These are phyloP conservation scores for Rutstroemia sp. DNA, from an alignment of 2,329 filamentous ascomycete species.

Conservation along the genomic window DNA sequence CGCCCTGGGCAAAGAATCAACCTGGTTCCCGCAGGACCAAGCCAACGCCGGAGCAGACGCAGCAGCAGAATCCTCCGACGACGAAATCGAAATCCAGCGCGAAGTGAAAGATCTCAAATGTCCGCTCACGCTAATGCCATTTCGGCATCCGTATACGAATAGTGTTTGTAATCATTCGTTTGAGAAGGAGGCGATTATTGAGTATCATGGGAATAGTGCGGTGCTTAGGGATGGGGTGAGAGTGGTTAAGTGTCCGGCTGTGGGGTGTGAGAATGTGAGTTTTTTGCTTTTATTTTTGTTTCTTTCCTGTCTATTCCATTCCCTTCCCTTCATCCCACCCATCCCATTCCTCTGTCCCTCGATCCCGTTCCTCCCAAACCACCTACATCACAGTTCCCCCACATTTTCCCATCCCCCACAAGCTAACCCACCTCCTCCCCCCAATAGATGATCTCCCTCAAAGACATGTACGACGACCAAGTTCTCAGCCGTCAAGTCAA, in stretches of 20 bases:
- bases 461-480: constrained; percentile 50
- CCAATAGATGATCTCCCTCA: constrained; percentile 39
- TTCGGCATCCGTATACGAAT: constrained; percentile 61
- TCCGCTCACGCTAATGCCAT: constrained; percentile 57
- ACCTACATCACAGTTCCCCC: too few species aligned
- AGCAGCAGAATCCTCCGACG: constrained; percentile 39
- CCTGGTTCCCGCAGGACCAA: constrained; percentile 47
- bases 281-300: neutral
- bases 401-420: too few species aligned
- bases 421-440: too few species aligned
- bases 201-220: constrained; percentile 31
- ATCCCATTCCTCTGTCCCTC: neutral
- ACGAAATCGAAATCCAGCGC: constrained; percentile 60
- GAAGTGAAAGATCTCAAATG: constrained; percentile 61
- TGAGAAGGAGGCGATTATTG: constrained; percentile 55
- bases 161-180: constrained; percentile 65
- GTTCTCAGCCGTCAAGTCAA: constrained; percentile 51
- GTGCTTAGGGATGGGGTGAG: constrained; percentile 5
- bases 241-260: constrained; percentile 51
- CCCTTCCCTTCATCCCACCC: neutral
- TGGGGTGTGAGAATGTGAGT: constrained; percentile 53
- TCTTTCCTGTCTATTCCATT: neutral
- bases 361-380: too few species aligned
- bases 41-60: neutral
- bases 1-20: constrained; percentile 45